A percentile compares a stretch with the other conserved stretches of the same genome.
These are phyloP conservation scores for Aspergillus pseudoterreus DNA, from an alignment of 2,329 filamentous ascomycete species.

Conservation along the genomic window DNA sequence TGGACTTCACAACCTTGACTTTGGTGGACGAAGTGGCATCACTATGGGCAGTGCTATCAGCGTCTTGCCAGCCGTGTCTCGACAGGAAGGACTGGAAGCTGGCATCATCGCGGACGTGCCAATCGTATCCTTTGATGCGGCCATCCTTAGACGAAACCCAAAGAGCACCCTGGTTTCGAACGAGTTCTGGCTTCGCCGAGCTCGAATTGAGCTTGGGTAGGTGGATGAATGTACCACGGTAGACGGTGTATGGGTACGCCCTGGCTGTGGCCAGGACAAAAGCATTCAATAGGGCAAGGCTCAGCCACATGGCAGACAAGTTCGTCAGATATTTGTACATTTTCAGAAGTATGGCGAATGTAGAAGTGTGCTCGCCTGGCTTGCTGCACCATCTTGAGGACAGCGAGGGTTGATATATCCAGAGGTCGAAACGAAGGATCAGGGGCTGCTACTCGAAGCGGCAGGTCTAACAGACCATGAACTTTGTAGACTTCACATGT, in stretches of 20 bases:
- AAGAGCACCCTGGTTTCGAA: slow-evolving; percentile 47
- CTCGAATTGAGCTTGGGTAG: slow-evolving; percentile 39
- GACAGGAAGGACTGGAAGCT: slow-evolving; percentile 25
- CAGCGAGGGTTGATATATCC: too few relatives aligned
- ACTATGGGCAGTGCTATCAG: slow-evolving; percentile 12
- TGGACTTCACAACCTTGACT: slow-evolving; percentile 34
- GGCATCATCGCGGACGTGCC: slow-evolving; percentile 24
- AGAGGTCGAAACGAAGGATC: too few relatives aligned
- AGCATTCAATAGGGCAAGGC: too few relatives aligned
- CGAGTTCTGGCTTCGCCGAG: slow-evolving; percentile 47
- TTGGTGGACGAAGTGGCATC: slow-evolving; percentile 9
- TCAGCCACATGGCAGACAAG: too few relatives aligned
- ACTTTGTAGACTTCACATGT: too few relatives aligned
- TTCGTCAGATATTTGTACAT: too few relatives aligned
- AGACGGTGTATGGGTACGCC: slow-evolving; percentile 41
- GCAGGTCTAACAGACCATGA: too few relatives aligned
- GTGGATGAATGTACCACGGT: slow-evolving; percentile 61
- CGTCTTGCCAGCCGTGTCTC: slow-evolving; percentile 28
- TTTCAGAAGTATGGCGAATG: too few relatives aligned
- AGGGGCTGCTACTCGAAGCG: too few relatives aligned
- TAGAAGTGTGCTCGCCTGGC: too few relatives aligned
- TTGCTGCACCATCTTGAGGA: too few relatives aligned
- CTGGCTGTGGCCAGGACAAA: too few relatives aligned
- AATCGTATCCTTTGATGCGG: slow-evolving; percentile 32
- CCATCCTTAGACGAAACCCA: slow-evolving; percentile 34